Conservation (phyloP, 1,284 basidiomycete species). For the Marasmius sp. region DNA sequence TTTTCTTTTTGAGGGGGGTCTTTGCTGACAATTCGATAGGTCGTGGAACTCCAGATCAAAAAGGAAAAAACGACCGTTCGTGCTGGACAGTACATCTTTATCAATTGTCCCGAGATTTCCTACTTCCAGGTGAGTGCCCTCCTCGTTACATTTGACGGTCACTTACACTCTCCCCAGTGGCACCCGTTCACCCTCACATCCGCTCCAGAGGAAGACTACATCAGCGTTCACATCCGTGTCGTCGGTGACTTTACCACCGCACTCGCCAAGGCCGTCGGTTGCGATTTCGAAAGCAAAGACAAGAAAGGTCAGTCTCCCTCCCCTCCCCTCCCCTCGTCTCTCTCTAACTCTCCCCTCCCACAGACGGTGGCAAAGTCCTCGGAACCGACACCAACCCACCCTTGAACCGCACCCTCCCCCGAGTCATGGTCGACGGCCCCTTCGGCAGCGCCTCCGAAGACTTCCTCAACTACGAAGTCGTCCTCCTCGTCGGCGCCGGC, state of each 20-base stretch:
- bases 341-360: conserved; percentile 15
- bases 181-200: conserved; percentile 91
- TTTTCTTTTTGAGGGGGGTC: background rate
- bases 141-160: background rate
- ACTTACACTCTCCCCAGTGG: conserved; percentile 69
- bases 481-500: conserved; percentile 86
- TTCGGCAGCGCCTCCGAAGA: conserved; percentile 87
- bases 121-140: conserved; percentile 63
- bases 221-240: conserved; percentile 86
- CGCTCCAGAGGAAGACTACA: conserved; percentile 89
- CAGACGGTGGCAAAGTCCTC: conserved; percentile 56
- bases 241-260: conserved; percentile 86
- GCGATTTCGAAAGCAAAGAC: conserved; percentile 64
- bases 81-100: conserved; percentile 89
- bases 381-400: conserved; percentile 57
- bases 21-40: conserved; percentile 34
- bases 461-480: conserved; percentile 82
- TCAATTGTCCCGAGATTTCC: conserved; percentile 83
- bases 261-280: conserved; percentile 78
- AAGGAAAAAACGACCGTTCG: conserved; percentile 81
- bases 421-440: conserved; percentile 89
- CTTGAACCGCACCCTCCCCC: conserved; percentile 72
- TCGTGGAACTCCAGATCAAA: conserved; percentile 91
- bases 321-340: conserved; percentile 40
- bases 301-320: conserved; percentile 33